Evolutionary conservation across 768 basidiomycete genomes (phyloP).

Genomic region (Mycena sanguinolenta): DNA sequence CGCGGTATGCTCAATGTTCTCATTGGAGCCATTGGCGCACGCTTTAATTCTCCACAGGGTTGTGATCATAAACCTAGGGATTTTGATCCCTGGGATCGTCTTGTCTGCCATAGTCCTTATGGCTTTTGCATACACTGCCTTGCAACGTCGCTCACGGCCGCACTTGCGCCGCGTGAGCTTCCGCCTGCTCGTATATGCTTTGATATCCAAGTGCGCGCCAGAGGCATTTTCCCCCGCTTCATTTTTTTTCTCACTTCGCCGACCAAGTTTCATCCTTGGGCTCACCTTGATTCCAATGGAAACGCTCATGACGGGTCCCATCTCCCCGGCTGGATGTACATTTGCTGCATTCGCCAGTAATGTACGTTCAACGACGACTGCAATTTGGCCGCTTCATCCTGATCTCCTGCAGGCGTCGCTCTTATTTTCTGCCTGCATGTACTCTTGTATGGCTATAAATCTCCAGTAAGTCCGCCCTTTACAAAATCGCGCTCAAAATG

Average conservation of each 20-base stretch:
- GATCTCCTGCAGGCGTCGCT: not conserved
- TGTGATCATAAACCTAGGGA: not conserved
- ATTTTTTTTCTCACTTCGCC: not conserved
- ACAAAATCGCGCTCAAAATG: not conserved
- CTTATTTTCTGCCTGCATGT: constrained; percentile 5
- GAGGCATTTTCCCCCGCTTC: not conserved
- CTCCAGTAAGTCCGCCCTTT: constrained; percentile 1
- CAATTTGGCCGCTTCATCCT: not conserved
- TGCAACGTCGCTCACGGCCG: not conserved
- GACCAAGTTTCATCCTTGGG: not conserved
- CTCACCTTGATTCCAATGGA: constrained; percentile 1
- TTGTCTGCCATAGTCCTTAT: not conserved
- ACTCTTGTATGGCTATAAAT: constrained; percentile 14
- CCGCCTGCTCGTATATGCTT: constrained; percentile 17
- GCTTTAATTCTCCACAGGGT: constrained; percentile 2
- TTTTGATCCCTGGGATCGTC: not conserved
- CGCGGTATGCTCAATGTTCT: not conserved
- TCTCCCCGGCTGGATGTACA: not conserved
- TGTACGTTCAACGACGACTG: not conserved
- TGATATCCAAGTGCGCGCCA: constrained; percentile 15
- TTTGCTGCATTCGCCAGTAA: constrained; percentile 6
- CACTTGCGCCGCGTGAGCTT: constrained; percentile 2
- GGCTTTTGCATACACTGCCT: not conserved
- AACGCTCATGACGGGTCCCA: not conserved
- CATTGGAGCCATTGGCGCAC: not conserved